Conservation (phyloP, 2,329 filamentous ascomycete genomes). For the Helicocarpus griseus region DNA sequence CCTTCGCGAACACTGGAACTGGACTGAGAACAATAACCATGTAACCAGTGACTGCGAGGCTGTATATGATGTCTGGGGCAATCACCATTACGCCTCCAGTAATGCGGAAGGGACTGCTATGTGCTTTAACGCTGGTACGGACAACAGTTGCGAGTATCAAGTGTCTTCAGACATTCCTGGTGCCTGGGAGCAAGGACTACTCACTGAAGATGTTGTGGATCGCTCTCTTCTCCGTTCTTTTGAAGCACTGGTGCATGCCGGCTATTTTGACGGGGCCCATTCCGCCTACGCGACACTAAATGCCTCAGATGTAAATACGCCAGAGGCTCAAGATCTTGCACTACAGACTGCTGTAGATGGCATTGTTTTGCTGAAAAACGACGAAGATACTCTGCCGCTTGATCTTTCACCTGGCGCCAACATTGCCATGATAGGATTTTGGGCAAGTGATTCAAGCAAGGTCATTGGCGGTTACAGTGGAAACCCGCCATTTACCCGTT, state of each 20-base stretch:
- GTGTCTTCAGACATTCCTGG: conserved; percentile 32
- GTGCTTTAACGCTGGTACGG: conserved; percentile 39
- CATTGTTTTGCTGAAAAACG: conserved; percentile 40
- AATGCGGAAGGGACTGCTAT: conserved; percentile 35
- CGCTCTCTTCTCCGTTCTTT: conserved; percentile 35
- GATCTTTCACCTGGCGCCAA: conserved; percentile 15
- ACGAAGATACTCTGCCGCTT: conserved; percentile 34
- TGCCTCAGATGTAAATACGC: conserved; percentile 44
- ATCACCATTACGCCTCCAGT: conserved; percentile 40
- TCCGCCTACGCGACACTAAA: conserved; percentile 37
- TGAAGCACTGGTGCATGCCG: conserved; percentile 36
- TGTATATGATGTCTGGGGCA: conserved; percentile 44
- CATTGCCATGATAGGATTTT: conserved; percentile 44
- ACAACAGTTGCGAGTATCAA: conserved; percentile 40
- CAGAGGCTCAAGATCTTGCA: conserved; percentile 42
- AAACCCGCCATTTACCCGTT: conserved; percentile 41
- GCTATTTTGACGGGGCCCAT: conserved; percentile 37
- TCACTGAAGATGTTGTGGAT: conserved; percentile 35
- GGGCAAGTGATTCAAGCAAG: conserved; percentile 43
- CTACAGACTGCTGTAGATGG: conserved; percentile 36
- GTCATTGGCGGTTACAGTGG: conserved; percentile 49
- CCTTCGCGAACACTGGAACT: conserved; percentile 55
- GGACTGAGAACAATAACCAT: conserved; percentile 49
- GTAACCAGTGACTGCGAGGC: conserved; percentile 56
- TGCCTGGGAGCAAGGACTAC: conserved; percentile 31